phyloP scores from a whole-genome alignment of 495 filamentous ascomycete genomes.

The Aspergillus asperescens region DNA sequence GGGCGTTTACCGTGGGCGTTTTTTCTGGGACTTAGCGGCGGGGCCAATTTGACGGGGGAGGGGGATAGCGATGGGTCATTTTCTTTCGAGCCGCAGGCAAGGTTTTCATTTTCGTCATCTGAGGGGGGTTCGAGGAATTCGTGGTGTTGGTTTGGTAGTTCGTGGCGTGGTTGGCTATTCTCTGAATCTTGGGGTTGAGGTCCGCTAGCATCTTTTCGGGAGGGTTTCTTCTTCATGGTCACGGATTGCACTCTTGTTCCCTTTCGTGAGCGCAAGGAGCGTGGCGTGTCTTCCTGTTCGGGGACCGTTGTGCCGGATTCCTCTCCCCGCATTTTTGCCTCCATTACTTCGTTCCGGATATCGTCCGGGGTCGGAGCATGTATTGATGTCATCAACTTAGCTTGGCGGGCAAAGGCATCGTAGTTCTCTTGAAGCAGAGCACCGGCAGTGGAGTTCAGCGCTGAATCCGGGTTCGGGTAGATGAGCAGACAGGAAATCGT shows the following conservation, averaged over 20 bases:
- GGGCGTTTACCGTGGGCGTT: slow-evolving; percentile 38
- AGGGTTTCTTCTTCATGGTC: slow-evolving; percentile 25
- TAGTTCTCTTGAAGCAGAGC: slow-evolving; percentile 59
- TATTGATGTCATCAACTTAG: slow-evolving; percentile 61
- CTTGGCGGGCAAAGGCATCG: slow-evolving; percentile 53
- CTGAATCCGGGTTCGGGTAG: slow-evolving; percentile 65
- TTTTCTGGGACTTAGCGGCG: slow-evolving; percentile 30
- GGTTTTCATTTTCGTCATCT: slow-evolving; percentile 31
- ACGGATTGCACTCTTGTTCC: slow-evolving; percentile 21
- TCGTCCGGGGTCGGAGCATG: slow-evolving; percentile 53
- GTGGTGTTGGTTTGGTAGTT: not conserved
- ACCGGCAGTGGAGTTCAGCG: slow-evolving; percentile 62
- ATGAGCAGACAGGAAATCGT: slow-evolving; percentile 70
- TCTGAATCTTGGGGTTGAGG: slow-evolving; percentile 4
- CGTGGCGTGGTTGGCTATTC: slow-evolving; percentile 3
- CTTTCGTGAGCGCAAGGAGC: slow-evolving; percentile 22
- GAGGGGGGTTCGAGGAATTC: not conserved
- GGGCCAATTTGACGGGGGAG: slow-evolving; percentile 26
- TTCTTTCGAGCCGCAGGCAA: slow-evolving; percentile 40
- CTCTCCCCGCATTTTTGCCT: slow-evolving; percentile 59
- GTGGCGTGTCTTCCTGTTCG: slow-evolving; percentile 18
- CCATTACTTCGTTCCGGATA: slow-evolving; percentile 38
- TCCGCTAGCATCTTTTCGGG: slow-evolving; percentile 3
- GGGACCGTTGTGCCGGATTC: slow-evolving; percentile 31
- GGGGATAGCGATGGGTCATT: slow-evolving; percentile 46